phyloP scores from a whole-genome alignment of 345 rosid genomes.

The Kernera saxatilis region DNA sequence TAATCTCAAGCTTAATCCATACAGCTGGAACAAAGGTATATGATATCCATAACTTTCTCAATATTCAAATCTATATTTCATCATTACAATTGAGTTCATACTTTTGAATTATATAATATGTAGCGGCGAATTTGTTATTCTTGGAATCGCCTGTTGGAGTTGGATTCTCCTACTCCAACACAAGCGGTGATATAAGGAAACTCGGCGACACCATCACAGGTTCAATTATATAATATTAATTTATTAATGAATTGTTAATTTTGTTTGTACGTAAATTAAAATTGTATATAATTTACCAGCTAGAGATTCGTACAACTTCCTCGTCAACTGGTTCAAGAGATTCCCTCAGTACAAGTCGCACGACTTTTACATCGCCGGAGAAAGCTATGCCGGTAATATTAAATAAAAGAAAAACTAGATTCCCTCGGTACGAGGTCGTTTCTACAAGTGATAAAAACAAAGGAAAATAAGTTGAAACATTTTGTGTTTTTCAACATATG shows the following conservation, averaged over 20 bases:
- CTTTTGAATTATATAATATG: neutral
- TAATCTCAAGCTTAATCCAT: slow-evolving; percentile 49
- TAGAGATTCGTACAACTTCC: slow-evolving; percentile 49
- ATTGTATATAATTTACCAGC: slow-evolving; percentile 30
- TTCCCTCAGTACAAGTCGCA: slow-evolving; percentile 60
- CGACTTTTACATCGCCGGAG: slow-evolving; percentile 61
- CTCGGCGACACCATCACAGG: slow-evolving; percentile 61
- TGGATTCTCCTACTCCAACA: slow-evolving; percentile 59
- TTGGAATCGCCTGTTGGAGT: slow-evolving; percentile 68
- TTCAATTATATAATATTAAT: neutral
- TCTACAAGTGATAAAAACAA: neutral
- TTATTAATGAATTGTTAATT: neutral
- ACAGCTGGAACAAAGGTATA: slow-evolving; percentile 69
- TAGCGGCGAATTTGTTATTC: slow-evolving; percentile 63
- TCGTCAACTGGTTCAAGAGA: slow-evolving; percentile 59
- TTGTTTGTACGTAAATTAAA: neutral
- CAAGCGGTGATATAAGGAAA: slow-evolving; percentile 36
- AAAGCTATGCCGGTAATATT: slow-evolving; percentile 61
- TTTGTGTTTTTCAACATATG: neutral
- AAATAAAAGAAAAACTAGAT: neutral
- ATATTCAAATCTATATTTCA: neutral
- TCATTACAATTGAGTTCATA: neutral
- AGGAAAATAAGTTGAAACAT: neutral
- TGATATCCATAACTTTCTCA: neutral
- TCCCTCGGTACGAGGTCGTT: neutral